Evolutionary conservation across 306 rosid species (phyloP).

Genomic region (Morella rubra): DNA sequence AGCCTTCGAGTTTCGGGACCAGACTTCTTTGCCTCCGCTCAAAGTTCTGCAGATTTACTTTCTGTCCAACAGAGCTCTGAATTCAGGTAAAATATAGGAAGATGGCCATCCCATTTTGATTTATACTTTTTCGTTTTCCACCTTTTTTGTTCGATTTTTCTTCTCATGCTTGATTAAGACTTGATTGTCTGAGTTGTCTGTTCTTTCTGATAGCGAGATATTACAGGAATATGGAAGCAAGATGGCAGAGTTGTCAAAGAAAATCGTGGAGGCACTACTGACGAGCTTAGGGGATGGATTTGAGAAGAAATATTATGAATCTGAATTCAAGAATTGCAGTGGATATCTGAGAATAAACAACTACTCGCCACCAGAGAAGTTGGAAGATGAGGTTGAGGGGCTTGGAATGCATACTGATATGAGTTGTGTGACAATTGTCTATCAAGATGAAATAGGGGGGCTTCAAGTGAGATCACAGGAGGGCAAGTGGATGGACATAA

Average conservation of each 20-base stretch:
- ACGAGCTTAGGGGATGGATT: slow-evolving; percentile 68
- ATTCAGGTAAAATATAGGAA: slow-evolving; percentile 56
- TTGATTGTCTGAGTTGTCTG: slow-evolving; percentile 10
- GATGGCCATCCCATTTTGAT: background rate
- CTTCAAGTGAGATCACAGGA: slow-evolving; percentile 80
- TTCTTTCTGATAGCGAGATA: slow-evolving; percentile 51
- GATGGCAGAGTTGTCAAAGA: slow-evolving; percentile 72
- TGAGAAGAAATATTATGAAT: slow-evolving; percentile 45
- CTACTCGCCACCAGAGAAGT: slow-evolving; percentile 54
- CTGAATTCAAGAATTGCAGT: slow-evolving; percentile 71
- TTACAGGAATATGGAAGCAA: slow-evolving; percentile 81
- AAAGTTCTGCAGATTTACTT: slow-evolving; percentile 57
- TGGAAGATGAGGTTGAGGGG: slow-evolving; percentile 64
- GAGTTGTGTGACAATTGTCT: slow-evolving; percentile 83
- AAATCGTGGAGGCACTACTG: slow-evolving; percentile 50
- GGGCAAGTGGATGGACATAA: slow-evolving; percentile 80
- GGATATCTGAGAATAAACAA: slow-evolving; percentile 89
- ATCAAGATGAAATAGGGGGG: slow-evolving; percentile 86
- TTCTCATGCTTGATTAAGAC: background rate
- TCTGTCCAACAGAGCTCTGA: slow-evolving; percentile 46
- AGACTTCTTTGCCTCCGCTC: slow-evolving; percentile 70
- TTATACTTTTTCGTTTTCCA: background rate
- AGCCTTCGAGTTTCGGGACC: slow-evolving; percentile 88
- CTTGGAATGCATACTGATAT: slow-evolving; percentile 96
- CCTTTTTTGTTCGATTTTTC: slow-evolving; percentile 6